These are phyloP conservation scores for Triticum dicoccoides DNA, from an alignment of 176 grass and related monocot genomes.

Conservation along the genomic window DNA sequence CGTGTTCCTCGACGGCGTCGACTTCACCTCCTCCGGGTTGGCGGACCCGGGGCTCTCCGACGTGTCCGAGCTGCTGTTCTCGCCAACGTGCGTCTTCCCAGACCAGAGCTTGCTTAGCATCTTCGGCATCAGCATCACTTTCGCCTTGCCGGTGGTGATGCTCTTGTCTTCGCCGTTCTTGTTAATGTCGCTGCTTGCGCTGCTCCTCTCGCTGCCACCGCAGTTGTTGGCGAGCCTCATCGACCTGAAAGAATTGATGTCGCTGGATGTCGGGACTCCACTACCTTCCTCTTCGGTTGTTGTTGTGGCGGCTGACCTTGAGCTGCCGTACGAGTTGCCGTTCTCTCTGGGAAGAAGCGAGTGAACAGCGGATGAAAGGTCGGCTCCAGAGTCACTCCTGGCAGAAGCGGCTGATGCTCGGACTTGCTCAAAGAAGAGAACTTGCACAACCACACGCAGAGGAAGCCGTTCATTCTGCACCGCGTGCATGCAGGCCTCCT, in stretches of 20 bases:
- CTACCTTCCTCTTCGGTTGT: slow-evolving; percentile 69
- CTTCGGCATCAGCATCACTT: slow-evolving; percentile 72
- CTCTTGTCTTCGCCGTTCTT: slow-evolving; percentile 52
- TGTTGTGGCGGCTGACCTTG: slow-evolving; percentile 77
- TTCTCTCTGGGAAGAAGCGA: slow-evolving; percentile 75
- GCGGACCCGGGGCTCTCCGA: slow-evolving; percentile 76
- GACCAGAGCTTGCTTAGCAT: slow-evolving; percentile 96
- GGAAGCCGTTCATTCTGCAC: slow-evolving; percentile 96
- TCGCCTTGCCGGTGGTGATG: slow-evolving; percentile 31
- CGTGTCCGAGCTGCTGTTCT: slow-evolving; percentile 84
- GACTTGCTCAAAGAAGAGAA: slow-evolving; percentile 92
- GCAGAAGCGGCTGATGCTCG: slow-evolving; percentile 35
- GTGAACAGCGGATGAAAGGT: slow-evolving; percentile 36
- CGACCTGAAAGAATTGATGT: slow-evolving; percentile 66
- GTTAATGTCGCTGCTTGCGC: slow-evolving; percentile 51
- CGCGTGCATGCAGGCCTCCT: slow-evolving; percentile 78
- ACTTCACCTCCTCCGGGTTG: slow-evolving; percentile 68
- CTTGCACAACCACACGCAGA: slow-evolving; percentile 88
- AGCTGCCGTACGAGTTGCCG: slow-evolving; percentile 82
- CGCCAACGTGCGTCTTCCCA: slow-evolving; percentile 47
- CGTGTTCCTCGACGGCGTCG: slow-evolving; percentile 59
- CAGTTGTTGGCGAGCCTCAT: slow-evolving; percentile 49
- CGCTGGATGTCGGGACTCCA: slow-evolving; percentile 53
- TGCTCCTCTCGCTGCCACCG: slow-evolving; percentile 72
- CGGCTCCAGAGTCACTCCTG: slow-evolving; percentile 19